These are phyloP conservation scores for Firmiana major DNA, from an alignment of 345 rosid species.

Conservation along the genomic window DNA sequence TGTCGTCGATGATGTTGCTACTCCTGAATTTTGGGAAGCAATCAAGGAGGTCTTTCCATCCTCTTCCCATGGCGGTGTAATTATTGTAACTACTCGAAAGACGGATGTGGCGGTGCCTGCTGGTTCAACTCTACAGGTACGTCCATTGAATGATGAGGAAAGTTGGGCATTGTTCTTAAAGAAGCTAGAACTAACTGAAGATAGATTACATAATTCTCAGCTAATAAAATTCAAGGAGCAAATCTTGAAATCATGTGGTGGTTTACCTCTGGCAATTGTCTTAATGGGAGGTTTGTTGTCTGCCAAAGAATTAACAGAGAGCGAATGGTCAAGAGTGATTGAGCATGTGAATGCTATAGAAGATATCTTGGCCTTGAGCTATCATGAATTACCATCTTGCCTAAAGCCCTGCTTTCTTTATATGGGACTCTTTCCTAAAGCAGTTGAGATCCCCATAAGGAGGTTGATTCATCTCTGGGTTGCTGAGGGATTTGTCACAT, in stretches of 20 bases:
- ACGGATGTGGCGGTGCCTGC: background rate
- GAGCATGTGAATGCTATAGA: background rate
- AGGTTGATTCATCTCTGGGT: conserved; percentile 4
- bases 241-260: background rate
- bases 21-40: background rate
- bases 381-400: background rate
- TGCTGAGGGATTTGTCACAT: conserved; percentile 3
- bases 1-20: background rate
- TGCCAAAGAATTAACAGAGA: background rate
- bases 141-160: background rate
- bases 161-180: background rate
- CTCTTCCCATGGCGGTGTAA: background rate
- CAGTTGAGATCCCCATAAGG: background rate
- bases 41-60: background rate
- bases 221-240: background rate
- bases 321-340: background rate
- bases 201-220: background rate
- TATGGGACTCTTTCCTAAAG: conserved; percentile 1
- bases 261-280: background rate
- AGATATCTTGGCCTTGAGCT: background rate
- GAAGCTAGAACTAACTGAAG: background rate
- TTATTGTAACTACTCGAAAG: background rate
- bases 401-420: background rate
- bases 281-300: background rate
- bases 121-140: background rate